phyloP scores from a whole-genome alignment of 441 rosid species.

The Sinapis alba region DNA sequence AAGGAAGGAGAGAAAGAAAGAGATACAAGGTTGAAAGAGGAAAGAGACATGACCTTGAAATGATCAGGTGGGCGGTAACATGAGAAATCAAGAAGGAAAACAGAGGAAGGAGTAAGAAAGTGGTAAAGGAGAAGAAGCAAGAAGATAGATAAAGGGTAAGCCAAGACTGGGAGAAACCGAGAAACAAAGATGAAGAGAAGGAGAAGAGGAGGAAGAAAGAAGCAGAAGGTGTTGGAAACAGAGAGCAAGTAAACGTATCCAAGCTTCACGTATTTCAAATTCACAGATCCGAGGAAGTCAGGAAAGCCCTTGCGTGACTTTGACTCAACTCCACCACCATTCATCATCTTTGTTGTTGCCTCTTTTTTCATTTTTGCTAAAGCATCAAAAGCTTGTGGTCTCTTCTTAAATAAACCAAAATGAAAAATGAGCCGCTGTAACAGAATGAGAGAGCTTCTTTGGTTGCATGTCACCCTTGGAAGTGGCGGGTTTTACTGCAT shows the following conservation, averaged over 20 bases:
- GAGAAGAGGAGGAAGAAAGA: slow-evolving; percentile 46
- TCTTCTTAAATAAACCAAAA: slow-evolving; percentile 25
- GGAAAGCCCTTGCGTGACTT: slow-evolving; percentile 52
- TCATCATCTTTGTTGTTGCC: slow-evolving; percentile 58
- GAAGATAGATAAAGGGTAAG: slow-evolving; percentile 41
- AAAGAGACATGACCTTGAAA: slow-evolving; percentile 54
- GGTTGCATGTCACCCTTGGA: slow-evolving; percentile 41
- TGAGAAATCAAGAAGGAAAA: slow-evolving; percentile 60
- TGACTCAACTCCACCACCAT: slow-evolving; percentile 44
- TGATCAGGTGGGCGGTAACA: slow-evolving; percentile 67
- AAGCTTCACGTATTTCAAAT: slow-evolving; percentile 62
- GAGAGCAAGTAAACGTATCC: slow-evolving; percentile 59
- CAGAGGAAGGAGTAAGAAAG: slow-evolving; percentile 46
- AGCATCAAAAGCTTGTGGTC: slow-evolving; percentile 25
- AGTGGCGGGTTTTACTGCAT: slow-evolving; percentile 41
- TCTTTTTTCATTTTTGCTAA: slow-evolving; percentile 44
- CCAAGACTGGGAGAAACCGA: slow-evolving; percentile 39
- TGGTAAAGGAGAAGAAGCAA: slow-evolving; percentile 45
- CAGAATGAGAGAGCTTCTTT: slow-evolving; percentile 34
- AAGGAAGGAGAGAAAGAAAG: not conserved
- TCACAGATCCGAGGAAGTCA: slow-evolving; percentile 52
- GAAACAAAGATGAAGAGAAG: slow-evolving; percentile 39
- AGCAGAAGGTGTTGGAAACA: slow-evolving; percentile 35
- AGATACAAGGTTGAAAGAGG: not conserved
- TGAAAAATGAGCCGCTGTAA: slow-evolving; percentile 19